A percentile compares a stretch with the other conserved stretches of the same genome.
Evolutionary conservation across 164 flowering plant genomes (phyloP).

Genomic region (Nymphaea colorata): DNA sequence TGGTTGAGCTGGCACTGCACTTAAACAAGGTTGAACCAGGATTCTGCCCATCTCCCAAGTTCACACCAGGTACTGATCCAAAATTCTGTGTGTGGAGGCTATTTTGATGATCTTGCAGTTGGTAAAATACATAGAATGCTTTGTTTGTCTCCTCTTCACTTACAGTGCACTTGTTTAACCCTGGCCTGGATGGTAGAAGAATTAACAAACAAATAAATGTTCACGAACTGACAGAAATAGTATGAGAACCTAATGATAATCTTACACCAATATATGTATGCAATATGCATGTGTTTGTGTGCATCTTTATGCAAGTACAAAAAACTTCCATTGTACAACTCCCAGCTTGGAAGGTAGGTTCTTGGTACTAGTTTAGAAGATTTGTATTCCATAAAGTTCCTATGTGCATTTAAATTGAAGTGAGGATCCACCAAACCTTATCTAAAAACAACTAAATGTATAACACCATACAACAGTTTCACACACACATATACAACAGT

Average conservation of each 20-base stretch:
- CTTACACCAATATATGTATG: neutral
- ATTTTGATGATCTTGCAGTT: slow-evolving; percentile 31
- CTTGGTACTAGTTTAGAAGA: no score
- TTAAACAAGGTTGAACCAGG: slow-evolving; percentile 5
- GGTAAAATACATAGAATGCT: slow-evolving; percentile 42
- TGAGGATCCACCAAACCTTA: no score
- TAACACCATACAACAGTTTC: no score
- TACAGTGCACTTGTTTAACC: slow-evolving; percentile 64
- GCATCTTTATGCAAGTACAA: no score
- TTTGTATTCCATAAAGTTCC: no score
- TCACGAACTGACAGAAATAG: neutral
- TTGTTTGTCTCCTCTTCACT: slow-evolving; percentile 75
- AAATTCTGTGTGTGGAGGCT: slow-evolving; percentile 20
- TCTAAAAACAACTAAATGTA: no score
- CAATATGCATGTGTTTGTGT: no score
- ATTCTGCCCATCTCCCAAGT: slow-evolving; percentile 19
- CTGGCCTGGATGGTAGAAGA: slow-evolving; percentile 44
- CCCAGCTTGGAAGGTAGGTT: no score
- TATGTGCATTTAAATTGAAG: no score
- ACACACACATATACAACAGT: no score
- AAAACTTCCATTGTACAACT: no score
- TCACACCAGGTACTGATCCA: slow-evolving; percentile 13
- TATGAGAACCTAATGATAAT: neutral
- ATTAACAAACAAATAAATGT: neutral
- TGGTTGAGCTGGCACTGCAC: slow-evolving; percentile 10